Conservation (phyloP, 2,329 filamentous ascomycete genomes). For the Penicillium concentricum region DNA sequence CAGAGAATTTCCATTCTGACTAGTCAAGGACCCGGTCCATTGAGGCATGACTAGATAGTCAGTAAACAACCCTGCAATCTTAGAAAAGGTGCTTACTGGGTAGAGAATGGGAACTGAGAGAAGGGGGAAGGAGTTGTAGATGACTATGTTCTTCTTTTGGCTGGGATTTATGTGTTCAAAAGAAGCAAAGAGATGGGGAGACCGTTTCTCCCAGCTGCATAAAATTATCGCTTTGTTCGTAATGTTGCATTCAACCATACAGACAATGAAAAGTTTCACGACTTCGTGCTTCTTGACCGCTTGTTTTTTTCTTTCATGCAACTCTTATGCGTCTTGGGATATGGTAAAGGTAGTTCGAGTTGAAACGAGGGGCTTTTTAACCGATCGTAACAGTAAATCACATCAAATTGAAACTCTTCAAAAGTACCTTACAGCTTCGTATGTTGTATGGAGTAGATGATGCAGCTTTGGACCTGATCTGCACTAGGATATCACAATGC, state of each 20-base stretch:
- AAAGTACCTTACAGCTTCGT: too few species aligned
- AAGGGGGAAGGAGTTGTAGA: neutral
- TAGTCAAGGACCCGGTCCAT: slow-evolving; percentile 5
- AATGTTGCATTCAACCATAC: neutral
- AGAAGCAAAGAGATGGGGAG: neutral
- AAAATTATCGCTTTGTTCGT: neutral
- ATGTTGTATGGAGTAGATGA: too few species aligned
- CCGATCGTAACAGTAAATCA: neutral
- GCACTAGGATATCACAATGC: too few species aligned
- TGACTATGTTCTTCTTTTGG: neutral
- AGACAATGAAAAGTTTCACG: neutral
- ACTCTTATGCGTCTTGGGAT: neutral
- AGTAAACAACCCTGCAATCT: neutral
- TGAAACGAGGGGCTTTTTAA: neutral
- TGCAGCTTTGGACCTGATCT: too few species aligned
- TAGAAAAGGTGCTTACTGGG: neutral
- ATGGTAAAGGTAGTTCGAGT: neutral
- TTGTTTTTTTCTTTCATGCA: neutral
- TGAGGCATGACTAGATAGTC: slow-evolving; percentile 5
- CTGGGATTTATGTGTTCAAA: neutral
- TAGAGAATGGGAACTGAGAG: neutral
- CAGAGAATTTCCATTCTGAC: slow-evolving; percentile 6
- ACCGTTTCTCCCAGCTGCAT: neutral
- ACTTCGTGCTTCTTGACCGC: neutral
- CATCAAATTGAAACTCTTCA: too few species aligned